These are phyloP conservation scores for Cercophora scortea DNA, from an alignment of 495 filamentous ascomycete species.

Conservation along the genomic window DNA sequence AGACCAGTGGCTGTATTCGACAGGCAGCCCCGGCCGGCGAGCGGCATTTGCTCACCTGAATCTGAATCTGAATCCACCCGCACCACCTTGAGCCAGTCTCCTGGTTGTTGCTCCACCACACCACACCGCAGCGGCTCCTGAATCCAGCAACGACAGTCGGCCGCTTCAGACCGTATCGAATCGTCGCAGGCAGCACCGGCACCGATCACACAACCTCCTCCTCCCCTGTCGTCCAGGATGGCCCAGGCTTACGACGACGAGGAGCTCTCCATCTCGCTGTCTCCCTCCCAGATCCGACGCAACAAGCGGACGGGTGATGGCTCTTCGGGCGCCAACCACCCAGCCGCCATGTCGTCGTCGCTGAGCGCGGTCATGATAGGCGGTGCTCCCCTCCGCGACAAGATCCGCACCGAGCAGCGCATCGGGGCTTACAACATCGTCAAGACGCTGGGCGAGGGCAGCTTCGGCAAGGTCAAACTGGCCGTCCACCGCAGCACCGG, in stretches of 20 bases:
- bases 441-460: constrained; percentile 88
- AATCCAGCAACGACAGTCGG: too few species aligned
- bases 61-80: too few species aligned
- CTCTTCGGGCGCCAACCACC: constrained; percentile 22
- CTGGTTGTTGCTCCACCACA: too few species aligned
- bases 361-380: constrained; percentile 23
- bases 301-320: constrained; percentile 23
- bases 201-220: too few species aligned
- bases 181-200: background rate
- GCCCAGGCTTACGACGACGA: constrained; percentile 67
- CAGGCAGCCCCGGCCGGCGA: too few species aligned
- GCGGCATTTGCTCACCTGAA: too few species aligned
- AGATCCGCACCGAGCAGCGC: constrained; percentile 58
- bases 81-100: too few species aligned
- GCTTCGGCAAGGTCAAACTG: constrained; percentile 97
- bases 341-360: constrained; percentile 12
- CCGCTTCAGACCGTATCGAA: background rate
- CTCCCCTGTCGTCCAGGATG: constrained; percentile 29
- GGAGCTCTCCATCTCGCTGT: constrained; percentile 83
- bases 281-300: constrained; percentile 54
- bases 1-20: too few species aligned
- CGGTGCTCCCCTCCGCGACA: constrained; percentile 28
- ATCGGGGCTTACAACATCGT: constrained; percentile 86
- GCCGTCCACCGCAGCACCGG: constrained; percentile 83
- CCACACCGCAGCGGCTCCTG: too few species aligned